phyloP scores from a whole-genome alignment of 2,329 filamentous ascomycete genomes.

The Neonectria magnoliae region DNA sequence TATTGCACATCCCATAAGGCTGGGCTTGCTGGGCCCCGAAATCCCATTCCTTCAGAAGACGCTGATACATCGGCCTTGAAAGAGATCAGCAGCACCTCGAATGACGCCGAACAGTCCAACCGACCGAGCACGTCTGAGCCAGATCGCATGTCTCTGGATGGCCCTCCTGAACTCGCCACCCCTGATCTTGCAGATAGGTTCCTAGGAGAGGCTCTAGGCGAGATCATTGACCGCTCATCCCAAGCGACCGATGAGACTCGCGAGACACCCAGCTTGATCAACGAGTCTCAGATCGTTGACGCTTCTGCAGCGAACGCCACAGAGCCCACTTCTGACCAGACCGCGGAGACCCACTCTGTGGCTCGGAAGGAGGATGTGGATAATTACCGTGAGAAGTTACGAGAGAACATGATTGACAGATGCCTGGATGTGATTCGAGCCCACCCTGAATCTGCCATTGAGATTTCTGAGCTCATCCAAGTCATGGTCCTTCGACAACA shows the following conservation, averaged over 20 bases:
- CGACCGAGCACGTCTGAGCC: conserved; percentile 42
- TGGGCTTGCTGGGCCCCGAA: conserved; percentile 67
- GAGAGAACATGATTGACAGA: conserved; percentile 84
- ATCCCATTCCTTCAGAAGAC: conserved; percentile 74
- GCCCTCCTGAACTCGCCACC: conserved; percentile 41
- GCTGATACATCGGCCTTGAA: conserved; percentile 50
- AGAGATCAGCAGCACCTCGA: conserved; percentile 31
- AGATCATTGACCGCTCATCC: conserved; percentile 40
- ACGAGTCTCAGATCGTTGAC: conserved; percentile 31
- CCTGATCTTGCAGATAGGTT: conserved; percentile 39
- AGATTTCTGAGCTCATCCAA: conserved; percentile 86
- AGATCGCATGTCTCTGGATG: conserved; percentile 53
- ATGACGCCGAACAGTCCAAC: conserved; percentile 38
- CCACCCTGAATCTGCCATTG: conserved; percentile 89
- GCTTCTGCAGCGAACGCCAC: conserved; percentile 16
- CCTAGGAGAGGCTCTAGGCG: conserved; percentile 43
- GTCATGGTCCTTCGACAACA: conserved; percentile 72
- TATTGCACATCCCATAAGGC: conserved; percentile 76
- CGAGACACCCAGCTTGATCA: conserved; percentile 33
- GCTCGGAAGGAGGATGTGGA: conserved; percentile 80
- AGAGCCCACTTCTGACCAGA: conserved; percentile 29
- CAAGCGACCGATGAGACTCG: conserved; percentile 33
- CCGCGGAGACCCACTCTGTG: conserved; percentile 28
- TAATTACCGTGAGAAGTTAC: conserved; percentile 75
- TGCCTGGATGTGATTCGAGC: conserved; percentile 90